Base-by-base conservation (phyloP, 2,329 filamentous ascomycete species). In the Tolypocladium sp. region DNA sequence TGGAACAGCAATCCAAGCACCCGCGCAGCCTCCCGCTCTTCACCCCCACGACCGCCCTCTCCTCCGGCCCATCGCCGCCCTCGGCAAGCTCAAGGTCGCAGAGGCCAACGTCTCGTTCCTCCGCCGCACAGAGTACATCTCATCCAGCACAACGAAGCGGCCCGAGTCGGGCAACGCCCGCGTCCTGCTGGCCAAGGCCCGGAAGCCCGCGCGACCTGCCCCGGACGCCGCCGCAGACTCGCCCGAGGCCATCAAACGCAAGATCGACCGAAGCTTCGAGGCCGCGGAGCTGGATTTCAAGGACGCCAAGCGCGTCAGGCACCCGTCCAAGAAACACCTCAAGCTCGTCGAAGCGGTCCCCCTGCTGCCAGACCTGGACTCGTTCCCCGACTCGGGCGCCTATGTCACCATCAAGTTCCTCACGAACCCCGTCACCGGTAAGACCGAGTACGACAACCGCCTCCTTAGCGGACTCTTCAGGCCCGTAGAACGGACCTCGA, bases 111-210 rank as follows among this genome's bases (percentile, higher is more conserved):
- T 96, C 58, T 96, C 91, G 63, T 99, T 99, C 82, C 83, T 99
- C 65, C 91, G 94, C 60, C 86, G 93, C 68, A 97, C 94, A 59
- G 94, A 99, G 74, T 97, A 97, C 76, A 97, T 96, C 69, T 90
- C 90, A 13, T 84, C 82, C 4, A 76, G 77, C 27, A 77, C 76
- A 37, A 70, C 77, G 7, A 85, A 84, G 68, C 81, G 81, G 62
- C 65, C 68, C 55, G 71, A 75, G 17, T 77, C 77, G 37, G 73
- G 81, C 56, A 76, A 81, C 42, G 71, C 77, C 67, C 70, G 69
- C 58, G 71, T 67, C 25, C 66, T 72, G 30, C 63, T 75, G 35
- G 62, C 72, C 49, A 73, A 72, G 59, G 67, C 70, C 55, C 70
- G 70, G 59, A 70, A 65, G 55, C 64, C 66, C 7, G 63, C 63